Base-by-base conservation (phyloP, 2,329 filamentous ascomycete species). In the Exophiala sp. region DNA sequence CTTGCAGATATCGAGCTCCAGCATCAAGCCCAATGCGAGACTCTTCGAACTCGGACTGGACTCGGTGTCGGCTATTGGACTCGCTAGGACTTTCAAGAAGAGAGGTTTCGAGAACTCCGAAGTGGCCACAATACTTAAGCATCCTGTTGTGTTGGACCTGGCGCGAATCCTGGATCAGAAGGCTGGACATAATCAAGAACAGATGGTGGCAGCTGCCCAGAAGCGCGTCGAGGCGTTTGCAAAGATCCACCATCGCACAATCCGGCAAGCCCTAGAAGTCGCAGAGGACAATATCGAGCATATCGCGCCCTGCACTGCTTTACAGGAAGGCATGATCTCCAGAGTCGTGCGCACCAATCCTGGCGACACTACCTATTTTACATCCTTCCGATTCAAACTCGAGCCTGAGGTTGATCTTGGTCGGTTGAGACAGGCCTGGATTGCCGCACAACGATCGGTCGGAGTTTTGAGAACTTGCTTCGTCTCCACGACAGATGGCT, bases 31-130 rank as follows among this genome's bases (percentile, higher is more conserved):
- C 2, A 74, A 72, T 0, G 83, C 84, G 0, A 95, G 84, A 55
- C 81, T 96, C 14, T 95, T 94, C 62, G 89, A 95, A 59, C 75
- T 95, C 1, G 92, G 91, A 0, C 77, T 96, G 20, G 92, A 96
- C 64, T 96, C 91, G 0, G 90, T 96, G 12, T 90, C 89, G 0
- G 88, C 86, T 0, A 84, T 95, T 42, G 79, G 83, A 6, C 78
- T 96, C 29, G 79, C 87, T 0, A 77, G 79, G 4, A 69, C 77
- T 10, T 73, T 96, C 11, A 88, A 83, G 61, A 74, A 78, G 2
- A 73, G 73, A 2, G 88, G 89, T 0, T 81, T 91, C 48, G 33
- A 65, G 1, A 72, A 76, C 11, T 84, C 83, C 0, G 83, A 81
- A 6, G 80, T 89, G 1, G 83, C 87, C 0, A 61, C 82, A 1